phyloP scores from a whole-genome alignment of 2,329 filamentous ascomycete species.

The Cladosporium cucumerinum region DNA sequence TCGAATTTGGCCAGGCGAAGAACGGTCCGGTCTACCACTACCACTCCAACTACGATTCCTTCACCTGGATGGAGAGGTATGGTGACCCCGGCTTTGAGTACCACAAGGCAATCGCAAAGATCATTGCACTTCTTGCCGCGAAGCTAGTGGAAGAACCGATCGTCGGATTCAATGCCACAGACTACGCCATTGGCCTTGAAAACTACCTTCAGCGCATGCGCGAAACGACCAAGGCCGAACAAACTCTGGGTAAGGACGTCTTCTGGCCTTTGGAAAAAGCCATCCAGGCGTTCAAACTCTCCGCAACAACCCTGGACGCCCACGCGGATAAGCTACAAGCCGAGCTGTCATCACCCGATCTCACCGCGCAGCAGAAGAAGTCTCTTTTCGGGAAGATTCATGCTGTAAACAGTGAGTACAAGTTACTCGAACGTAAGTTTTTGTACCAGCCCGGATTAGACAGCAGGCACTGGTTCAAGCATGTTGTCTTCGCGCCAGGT shows the following conservation, averaged over 20 bases:
- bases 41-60: conserved; percentile 80
- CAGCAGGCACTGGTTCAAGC: conserved; percentile 83
- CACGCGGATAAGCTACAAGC: conserved; percentile 17
- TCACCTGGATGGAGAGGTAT: conserved; percentile 77
- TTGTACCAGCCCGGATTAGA: conserved; percentile 74
- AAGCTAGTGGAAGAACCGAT: conserved; percentile 47
- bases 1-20: conserved; percentile 40
- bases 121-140: conserved; percentile 46
- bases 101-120: conserved; percentile 50
- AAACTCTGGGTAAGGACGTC: conserved; percentile 32
- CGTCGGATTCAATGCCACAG: conserved; percentile 45
- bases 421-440: conserved; percentile 77
- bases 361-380: conserved; percentile 51
- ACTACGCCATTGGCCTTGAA: conserved; percentile 43
- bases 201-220: conserved; percentile 37
- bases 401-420: conserved; percentile 74
- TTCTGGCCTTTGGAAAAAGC: conserved; percentile 40
- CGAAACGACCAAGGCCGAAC: conserved; percentile 10
- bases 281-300: conserved; percentile 32
- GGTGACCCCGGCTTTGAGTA: conserved; percentile 64
- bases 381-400: conserved; percentile 45
- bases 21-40: conserved; percentile 65
- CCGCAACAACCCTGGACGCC: background rate
- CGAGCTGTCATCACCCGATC: conserved; percentile 43
- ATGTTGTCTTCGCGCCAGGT: conserved; percentile 88